These are phyloP conservation scores for Chlamydomonas schloesseri DNA, from an alignment of 139 green algal species.

Conservation along the genomic window DNA sequence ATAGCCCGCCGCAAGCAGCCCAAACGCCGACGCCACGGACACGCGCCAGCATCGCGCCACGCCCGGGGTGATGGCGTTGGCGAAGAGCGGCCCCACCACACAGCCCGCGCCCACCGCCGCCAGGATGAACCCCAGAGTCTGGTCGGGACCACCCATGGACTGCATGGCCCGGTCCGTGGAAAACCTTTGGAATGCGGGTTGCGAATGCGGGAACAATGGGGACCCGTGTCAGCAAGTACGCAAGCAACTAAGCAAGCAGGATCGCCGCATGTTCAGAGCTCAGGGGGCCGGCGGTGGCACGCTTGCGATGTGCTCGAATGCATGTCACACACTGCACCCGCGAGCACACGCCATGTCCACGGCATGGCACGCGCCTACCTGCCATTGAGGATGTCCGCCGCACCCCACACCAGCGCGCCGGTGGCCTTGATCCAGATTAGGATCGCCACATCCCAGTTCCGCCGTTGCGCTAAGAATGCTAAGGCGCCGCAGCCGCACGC, in stretches of 20 bases:
- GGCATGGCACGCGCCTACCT: neutral
- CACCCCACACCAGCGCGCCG: slow-evolving; percentile 15
- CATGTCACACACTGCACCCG: too few relatives aligned
- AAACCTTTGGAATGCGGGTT: neutral
- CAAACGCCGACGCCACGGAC: slow-evolving; percentile 4
- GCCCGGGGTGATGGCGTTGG: slow-evolving; percentile 4
- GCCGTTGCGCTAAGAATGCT: neutral
- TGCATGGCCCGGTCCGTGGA: neutral
- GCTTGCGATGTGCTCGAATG: too few relatives aligned
- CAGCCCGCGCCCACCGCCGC: slow-evolving; percentile 17
- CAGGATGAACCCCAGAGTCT: slow-evolving; percentile 26
- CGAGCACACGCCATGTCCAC: too few relatives aligned
- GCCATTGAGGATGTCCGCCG: slow-evolving; percentile 29
- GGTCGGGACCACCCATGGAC: slow-evolving; percentile 10
- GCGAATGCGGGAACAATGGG: too few relatives aligned
- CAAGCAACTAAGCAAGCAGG: too few relatives aligned
- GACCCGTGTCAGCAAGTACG: too few relatives aligned
- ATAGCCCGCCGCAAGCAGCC: neutral
- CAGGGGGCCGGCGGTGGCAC: too few relatives aligned
- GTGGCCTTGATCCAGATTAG: slow-evolving; percentile 26
- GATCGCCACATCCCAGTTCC: slow-evolving; percentile 28
- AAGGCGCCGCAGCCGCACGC: slow-evolving; percentile 1
- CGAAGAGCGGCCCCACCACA: slow-evolving; percentile 7
- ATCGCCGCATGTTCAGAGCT: too few relatives aligned
- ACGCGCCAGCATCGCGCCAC: neutral